These are phyloP conservation scores for Fulvia fulva DNA, from an alignment of 2,329 filamentous ascomycete species.

Conservation along the genomic window DNA sequence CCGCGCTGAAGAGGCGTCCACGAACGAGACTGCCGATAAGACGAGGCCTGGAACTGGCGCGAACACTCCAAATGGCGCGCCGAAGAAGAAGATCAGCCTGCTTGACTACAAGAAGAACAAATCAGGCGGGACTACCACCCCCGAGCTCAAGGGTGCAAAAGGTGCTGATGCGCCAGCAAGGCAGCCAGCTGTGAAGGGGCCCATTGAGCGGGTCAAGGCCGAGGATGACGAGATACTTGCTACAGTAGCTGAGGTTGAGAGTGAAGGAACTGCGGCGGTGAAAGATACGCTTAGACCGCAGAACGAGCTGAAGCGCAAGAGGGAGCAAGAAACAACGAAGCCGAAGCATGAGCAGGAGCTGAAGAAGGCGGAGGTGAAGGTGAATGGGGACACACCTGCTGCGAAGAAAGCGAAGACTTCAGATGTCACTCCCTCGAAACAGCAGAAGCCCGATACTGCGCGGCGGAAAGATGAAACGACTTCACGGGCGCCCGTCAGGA, in stretches of 20 bases:
- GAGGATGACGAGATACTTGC: slow-evolving; percentile 32
- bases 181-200: slow-evolving; percentile 31
- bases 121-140: slow-evolving; percentile 33
- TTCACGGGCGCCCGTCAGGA: background rate
- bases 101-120: slow-evolving; percentile 58
- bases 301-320: slow-evolving; percentile 28
- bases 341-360: background rate
- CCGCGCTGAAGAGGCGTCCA: slow-evolving; percentile 27
- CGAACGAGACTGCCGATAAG: slow-evolving; percentile 16
- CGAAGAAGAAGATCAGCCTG: slow-evolving; percentile 61
- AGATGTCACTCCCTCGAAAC: slow-evolving; percentile 1
- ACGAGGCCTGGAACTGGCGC: slow-evolving; percentile 35
- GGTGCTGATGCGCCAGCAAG: slow-evolving; percentile 20
- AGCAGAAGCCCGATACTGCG: background rate
- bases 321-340: slow-evolving; percentile 9
- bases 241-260: slow-evolving; percentile 23
- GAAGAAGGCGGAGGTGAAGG: background rate
- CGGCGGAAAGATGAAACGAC: background rate
- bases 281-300: slow-evolving; percentile 13
- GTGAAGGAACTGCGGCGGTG: slow-evolving; percentile 11
- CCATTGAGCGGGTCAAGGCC: slow-evolving; percentile 31
- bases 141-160: slow-evolving; percentile 18
- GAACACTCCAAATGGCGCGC: slow-evolving; percentile 39
- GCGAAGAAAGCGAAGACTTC: slow-evolving; percentile 11
- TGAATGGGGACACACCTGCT: background rate